Conservation (phyloP, 192 early-diverging fungal species). For the Rhizophlyctis rosea region DNA sequence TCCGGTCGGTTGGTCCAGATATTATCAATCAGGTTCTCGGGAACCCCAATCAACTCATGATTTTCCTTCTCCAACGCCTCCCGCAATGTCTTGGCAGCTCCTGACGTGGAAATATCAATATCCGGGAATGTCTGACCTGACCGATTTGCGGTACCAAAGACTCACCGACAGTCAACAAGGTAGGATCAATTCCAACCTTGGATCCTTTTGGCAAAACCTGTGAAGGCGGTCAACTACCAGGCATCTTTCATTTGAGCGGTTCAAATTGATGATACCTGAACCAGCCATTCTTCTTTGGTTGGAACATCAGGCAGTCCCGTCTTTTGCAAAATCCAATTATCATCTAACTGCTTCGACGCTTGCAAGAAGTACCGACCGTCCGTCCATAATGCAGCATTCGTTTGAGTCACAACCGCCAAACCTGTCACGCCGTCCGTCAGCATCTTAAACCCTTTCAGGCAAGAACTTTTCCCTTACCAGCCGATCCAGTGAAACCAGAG, state of each 20-base stretch:
- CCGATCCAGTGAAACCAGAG: constrained; percentile 95
- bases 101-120: constrained; percentile 18
- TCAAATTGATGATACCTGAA: constrained; percentile 31
- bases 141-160: neutral
- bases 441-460: no score
- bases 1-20: constrained; percentile 78
- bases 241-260: neutral
- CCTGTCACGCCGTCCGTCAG: constrained; percentile 44
- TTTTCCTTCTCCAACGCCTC: constrained; percentile 54
- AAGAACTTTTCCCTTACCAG: constrained; percentile 51
- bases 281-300: constrained; percentile 85
- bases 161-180: constrained; percentile 72
- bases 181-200: constrained; percentile 92
- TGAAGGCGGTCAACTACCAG: constrained; percentile 10
- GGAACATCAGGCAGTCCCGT: constrained; percentile 81
- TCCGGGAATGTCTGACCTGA: neutral
- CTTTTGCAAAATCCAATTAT: constrained; percentile 95
- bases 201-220: constrained; percentile 58
- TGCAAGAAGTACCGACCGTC: constrained; percentile 98
- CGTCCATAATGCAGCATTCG: constrained; percentile 86
- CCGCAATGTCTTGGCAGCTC: constrained; percentile 57
- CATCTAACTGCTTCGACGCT: constrained; percentile 86
- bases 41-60: constrained; percentile 66
- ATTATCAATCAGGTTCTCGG: constrained; percentile 80
- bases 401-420: constrained; percentile 77